phyloP scores from a whole-genome alignment of 768 basidiomycete species.

The Lentinula guzmanii region DNA sequence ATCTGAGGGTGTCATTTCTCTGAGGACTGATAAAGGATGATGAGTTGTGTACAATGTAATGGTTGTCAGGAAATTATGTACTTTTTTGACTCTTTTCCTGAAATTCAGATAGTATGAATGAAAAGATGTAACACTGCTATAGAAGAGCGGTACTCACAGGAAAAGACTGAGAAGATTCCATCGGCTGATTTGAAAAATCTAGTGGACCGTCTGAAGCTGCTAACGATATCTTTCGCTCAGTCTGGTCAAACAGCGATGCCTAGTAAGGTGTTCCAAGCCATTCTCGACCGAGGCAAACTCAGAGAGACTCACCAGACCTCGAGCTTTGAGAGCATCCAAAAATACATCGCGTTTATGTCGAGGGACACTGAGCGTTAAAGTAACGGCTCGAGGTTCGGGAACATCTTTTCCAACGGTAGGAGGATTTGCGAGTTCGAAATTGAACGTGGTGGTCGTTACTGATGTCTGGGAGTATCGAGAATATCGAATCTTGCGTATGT shows the following conservation, averaged over 20 bases:
- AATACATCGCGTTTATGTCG: slow-evolving; percentile 6
- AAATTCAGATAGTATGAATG: neutral
- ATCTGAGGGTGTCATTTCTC: neutral
- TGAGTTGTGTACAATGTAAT: neutral
- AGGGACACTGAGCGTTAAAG: neutral
- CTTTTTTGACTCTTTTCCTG: neutral
- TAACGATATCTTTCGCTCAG: slow-evolving; percentile 13
- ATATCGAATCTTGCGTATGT: slow-evolving; percentile 22
- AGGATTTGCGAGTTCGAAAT: slow-evolving; percentile 24
- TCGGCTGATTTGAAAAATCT: slow-evolving; percentile 3
- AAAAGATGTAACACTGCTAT: neutral
- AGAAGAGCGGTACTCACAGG: neutral
- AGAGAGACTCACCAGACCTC: slow-evolving; percentile 9
- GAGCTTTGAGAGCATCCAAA: slow-evolving; percentile 8
- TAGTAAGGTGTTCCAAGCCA: neutral
- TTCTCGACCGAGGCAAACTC: neutral
- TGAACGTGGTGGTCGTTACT: slow-evolving; percentile 22
- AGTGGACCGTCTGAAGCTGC: slow-evolving; percentile 7
- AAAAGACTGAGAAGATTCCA: neutral
- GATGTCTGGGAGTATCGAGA: slow-evolving; percentile 14
- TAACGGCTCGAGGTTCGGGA: neutral
- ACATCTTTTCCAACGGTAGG: slow-evolving; percentile 28
- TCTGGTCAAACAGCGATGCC: slow-evolving; percentile 2
- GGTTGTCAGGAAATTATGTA: neutral
- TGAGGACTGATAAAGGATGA: neutral